Base-by-base conservation (phyloP, 768 basidiomycete species). In the Pleurotus pulmonarius region DNA sequence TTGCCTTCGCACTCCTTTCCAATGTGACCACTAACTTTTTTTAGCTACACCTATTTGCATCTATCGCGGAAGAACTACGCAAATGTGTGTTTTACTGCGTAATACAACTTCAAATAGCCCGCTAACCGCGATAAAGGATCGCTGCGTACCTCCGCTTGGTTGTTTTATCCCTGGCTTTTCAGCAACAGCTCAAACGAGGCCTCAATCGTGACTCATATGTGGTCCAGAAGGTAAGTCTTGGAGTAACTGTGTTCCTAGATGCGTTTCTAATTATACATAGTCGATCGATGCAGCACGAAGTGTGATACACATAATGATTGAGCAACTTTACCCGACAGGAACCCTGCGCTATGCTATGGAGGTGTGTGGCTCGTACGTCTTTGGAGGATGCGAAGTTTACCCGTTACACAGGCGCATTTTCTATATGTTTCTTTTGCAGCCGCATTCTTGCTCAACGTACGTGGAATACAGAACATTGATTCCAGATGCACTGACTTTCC, bases 391-490 rank as follows among this genome's bases (percentile, higher is more conserved):
- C 7, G 20, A 13, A 22, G 29, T 24, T 55, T 16, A 43, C 39
- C 39, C 22, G 24, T 37, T 25, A 22, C 43, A 16, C 51, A 58
- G 52, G 73, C 79, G 13, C 71, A 75, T 58, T 80, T 79, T 57
- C 68, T 81, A 11, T 79, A 76, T 57, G 74, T 82, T 9, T 75
- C 83, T 4, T 87, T 83, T 61, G 83, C 83, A 7, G 76, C 82
- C 2, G 83, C 83, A 2, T 84, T 84, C 62, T 69, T 87, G 20
- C 71, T 85, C 49, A 84, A 85, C 67, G 83, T 86, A 62, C 60
- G 78, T 60, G 7, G 20, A 52, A 40, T 22, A 15, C 51, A 15
- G 38, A 34, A 55, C 22, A n/a, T 5, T 52, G 45, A 20, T 40
- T 41, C 11, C 43, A 16, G 49, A 13, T 11, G 45, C 44, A 46